phyloP scores from a whole-genome alignment of 2,329 filamentous ascomycete genomes.

The Pseudocercospora eumusae region DNA sequence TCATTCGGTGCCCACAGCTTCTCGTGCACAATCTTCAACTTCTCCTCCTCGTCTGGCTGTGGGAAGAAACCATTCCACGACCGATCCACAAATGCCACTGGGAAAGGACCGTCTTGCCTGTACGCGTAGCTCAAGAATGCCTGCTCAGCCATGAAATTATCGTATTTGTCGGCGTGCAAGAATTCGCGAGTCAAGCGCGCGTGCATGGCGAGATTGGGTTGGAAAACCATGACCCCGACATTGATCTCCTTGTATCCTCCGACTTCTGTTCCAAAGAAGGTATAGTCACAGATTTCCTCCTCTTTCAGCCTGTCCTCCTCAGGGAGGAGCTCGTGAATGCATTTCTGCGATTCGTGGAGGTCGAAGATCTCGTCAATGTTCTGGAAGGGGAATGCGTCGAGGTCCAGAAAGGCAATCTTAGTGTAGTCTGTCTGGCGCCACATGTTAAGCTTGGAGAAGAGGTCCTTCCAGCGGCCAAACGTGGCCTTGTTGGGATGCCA shows the following conservation, averaged over 20 bases:
- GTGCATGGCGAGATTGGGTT: conserved; percentile 29
- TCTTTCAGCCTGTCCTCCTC: conserved; percentile 26
- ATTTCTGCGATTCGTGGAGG: conserved; percentile 20
- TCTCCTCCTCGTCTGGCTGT: conserved; percentile 19
- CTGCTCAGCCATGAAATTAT: conserved; percentile 29
- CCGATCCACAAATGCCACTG: conserved; percentile 21
- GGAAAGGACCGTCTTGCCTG: conserved; percentile 24
- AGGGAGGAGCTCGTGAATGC: conserved; percentile 23
- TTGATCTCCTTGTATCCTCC: conserved; percentile 25
- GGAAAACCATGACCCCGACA: conserved; percentile 29
- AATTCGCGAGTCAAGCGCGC: conserved; percentile 24
- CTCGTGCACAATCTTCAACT: conserved; percentile 30
- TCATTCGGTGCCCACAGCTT: conserved; percentile 27
- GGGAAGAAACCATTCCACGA: conserved; percentile 30
- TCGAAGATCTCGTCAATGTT: conserved; percentile 31
- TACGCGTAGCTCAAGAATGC: conserved; percentile 28
- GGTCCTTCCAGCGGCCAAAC: conserved; percentile 25
- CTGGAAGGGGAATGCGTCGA: conserved; percentile 57
- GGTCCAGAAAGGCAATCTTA: conserved; percentile 89
- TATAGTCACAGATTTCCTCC: conserved; percentile 27
- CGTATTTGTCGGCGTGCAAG: conserved; percentile 24
- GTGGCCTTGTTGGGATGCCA: conserved; percentile 24
- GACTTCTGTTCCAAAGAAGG: conserved; percentile 24
- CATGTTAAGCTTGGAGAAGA: conserved; percentile 88
- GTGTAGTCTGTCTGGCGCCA: conserved; percentile 88